phyloP scores from a whole-genome alignment of 1,139 yeast species.

The Candida anutae region DNA sequence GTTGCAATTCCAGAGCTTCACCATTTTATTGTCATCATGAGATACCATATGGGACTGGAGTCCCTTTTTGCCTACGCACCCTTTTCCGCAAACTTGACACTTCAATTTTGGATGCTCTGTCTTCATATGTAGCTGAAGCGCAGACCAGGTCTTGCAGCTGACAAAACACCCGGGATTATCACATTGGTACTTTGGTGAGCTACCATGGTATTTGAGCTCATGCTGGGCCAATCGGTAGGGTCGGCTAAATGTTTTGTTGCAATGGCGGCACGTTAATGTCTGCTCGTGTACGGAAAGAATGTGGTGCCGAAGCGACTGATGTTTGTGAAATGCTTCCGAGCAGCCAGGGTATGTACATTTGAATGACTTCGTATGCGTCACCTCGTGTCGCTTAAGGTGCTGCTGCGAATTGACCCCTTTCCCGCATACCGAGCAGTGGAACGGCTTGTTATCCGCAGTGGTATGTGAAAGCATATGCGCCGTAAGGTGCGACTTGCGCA shows the following conservation, averaged over 20 bases:
- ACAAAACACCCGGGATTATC: constrained; percentile 52
- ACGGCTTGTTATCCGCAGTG: constrained; percentile 56
- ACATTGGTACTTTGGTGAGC: constrained; percentile 52
- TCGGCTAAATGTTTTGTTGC: constrained; percentile 52
- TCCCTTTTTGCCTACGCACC: constrained; percentile 68
- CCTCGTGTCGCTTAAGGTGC: constrained; percentile 75
- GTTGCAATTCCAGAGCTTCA: constrained; percentile 57
- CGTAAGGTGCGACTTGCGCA: constrained; percentile 70
- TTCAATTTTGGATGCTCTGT: constrained; percentile 64
- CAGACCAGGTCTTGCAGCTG: constrained; percentile 69
- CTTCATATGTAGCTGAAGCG: constrained; percentile 63
- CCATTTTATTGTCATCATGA: constrained; percentile 43
- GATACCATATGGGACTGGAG: constrained; percentile 60
- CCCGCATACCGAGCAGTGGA: constrained; percentile 66
- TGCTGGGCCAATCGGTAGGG: constrained; percentile 60
- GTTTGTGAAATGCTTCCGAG: constrained; percentile 61
- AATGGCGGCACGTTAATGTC: constrained; percentile 44
- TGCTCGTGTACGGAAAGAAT: constrained; percentile 53
- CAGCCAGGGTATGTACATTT: constrained; percentile 59
- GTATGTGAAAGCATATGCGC: constrained; percentile 65
- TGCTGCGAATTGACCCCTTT: constrained; percentile 80
- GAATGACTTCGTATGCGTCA: constrained; percentile 69
- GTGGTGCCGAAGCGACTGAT: constrained; percentile 74
- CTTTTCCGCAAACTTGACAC: constrained; percentile 63
- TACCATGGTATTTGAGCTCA: constrained; percentile 50